These are phyloP conservation scores for Ophiostoma fasciatum DNA, from an alignment of 2,329 filamentous ascomycete species.

Conservation along the genomic window DNA sequence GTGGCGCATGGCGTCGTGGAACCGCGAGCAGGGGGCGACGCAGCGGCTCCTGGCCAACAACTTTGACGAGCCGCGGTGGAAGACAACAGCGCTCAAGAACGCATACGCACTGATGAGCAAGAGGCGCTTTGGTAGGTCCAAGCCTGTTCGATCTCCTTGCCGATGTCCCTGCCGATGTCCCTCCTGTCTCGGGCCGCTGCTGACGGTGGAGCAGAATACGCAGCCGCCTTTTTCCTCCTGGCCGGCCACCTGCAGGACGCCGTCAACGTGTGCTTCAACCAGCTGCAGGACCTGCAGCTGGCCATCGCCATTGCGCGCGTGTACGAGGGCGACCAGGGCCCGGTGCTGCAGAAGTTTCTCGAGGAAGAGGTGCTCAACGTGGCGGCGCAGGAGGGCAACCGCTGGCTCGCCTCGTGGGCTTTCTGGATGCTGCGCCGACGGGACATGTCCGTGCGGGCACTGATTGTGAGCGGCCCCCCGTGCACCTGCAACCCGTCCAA, in stretches of 20 bases:
- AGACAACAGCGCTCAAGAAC: conserved; percentile 82
- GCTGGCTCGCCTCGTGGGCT: conserved; percentile 91
- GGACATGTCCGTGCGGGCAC: conserved; percentile 68
- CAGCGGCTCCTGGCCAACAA: conserved; percentile 74
- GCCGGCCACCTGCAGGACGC: conserved; percentile 76
- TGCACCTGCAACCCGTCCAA: conserved; percentile 2
- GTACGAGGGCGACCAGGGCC: conserved; percentile 73
- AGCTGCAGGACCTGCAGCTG: conserved; percentile 77
- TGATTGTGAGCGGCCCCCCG: conserved; percentile 47
- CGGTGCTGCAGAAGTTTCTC: conserved; percentile 57
- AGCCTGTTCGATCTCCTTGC: background rate
- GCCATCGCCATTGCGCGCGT: conserved; percentile 78
- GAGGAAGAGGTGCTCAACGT: conserved; percentile 65
- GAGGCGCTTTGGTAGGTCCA: conserved; percentile 56
- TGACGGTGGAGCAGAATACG: conserved; percentile 49
- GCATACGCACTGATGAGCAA: conserved; percentile 90
- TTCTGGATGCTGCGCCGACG: conserved; percentile 79
- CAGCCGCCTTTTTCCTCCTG: conserved; percentile 87
- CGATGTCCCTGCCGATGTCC: too few species aligned
- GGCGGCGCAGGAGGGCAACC: conserved; percentile 68
- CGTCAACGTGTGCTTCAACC: conserved; percentile 71
- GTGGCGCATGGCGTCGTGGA: conserved; percentile 89
- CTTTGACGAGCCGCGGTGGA: conserved; percentile 77
- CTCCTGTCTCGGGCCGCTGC: background rate
- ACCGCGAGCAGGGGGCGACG: conserved; percentile 71